phyloP scores from a whole-genome alignment of 495 filamentous ascomycete species.

The Cenococcum geophilum region DNA sequence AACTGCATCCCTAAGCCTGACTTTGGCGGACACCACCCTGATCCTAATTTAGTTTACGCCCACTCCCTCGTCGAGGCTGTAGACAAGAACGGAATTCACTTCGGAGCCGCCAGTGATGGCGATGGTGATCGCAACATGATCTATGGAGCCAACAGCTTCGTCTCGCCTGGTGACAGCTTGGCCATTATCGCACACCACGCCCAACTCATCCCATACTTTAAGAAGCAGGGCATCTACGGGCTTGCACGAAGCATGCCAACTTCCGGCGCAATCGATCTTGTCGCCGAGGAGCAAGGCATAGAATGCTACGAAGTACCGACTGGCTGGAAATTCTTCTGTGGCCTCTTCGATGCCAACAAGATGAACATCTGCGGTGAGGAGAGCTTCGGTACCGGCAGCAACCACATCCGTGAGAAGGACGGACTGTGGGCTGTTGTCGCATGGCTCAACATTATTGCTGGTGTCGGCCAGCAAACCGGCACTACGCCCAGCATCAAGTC shows the following conservation, averaged over 20 bases:
- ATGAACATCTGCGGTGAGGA: constrained; percentile 98
- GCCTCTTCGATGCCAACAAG: constrained; percentile 92
- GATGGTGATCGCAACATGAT: constrained; percentile 99
- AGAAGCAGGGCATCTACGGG: constrained; percentile 91
- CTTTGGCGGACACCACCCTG: constrained; percentile 94
- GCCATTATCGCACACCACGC: constrained; percentile 98
- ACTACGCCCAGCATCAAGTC: constrained; percentile 77
- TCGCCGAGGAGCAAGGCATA: constrained; percentile 88
- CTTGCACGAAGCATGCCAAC: constrained; percentile 97
- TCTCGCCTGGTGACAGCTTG: constrained; percentile 92
- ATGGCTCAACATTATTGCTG: constrained; percentile 98
- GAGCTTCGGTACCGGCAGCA: constrained; percentile 96
- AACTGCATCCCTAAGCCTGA: constrained; percentile 90
- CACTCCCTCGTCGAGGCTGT: constrained; percentile 91
- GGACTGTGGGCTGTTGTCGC: constrained; percentile 95
- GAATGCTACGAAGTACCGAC: constrained; percentile 95
- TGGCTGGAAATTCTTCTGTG: constrained; percentile 99
- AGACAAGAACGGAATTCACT: constrained; percentile 84
- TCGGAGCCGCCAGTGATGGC: constrained; percentile 92
- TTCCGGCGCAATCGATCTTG: constrained; percentile 87
- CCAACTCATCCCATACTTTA: constrained; percentile 92
- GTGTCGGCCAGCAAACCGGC: constrained; percentile 72
- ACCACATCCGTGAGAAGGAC: constrained; percentile 99
- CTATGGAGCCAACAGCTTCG: constrained; percentile 92
- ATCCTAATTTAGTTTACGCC: constrained; percentile 97